These are phyloP conservation scores for Fusarium liriodendri DNA, from an alignment of 2,329 filamentous ascomycete species.

Conservation along the genomic window DNA sequence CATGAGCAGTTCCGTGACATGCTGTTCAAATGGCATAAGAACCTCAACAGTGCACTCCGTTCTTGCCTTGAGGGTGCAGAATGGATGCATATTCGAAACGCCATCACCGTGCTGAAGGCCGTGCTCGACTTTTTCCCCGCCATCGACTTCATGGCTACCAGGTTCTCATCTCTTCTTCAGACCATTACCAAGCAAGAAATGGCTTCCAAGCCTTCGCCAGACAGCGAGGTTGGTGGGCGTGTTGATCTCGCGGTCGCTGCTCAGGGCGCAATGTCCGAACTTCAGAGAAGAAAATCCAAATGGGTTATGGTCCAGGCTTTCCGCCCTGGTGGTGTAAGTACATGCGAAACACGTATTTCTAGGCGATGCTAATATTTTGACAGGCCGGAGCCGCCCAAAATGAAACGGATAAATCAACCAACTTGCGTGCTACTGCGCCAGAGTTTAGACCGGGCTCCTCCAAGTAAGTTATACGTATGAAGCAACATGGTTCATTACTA, in stretches of 20 bases:
- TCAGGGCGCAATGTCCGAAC: constrained; percentile 75
- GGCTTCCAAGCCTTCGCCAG: constrained; percentile 58
- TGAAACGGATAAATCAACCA: constrained; percentile 51
- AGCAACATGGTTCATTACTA: neutral
- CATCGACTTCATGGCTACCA: constrained; percentile 86
- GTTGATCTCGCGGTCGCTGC: constrained; percentile 82
- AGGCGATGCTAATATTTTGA: constrained; percentile 29
- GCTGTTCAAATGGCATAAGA: constrained; percentile 90
- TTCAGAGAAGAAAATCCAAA: constrained; percentile 73
- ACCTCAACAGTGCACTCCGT: constrained; percentile 82
- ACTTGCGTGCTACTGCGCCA: constrained; percentile 68
- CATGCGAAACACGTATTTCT: neutral
- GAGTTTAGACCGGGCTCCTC: constrained; percentile 70
- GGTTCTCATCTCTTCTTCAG: constrained; percentile 72
- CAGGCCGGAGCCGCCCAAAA: constrained; percentile 45
- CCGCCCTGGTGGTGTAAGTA: constrained; percentile 69
- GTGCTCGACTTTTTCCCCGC: constrained; percentile 87
- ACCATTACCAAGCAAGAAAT: constrained; percentile 73
- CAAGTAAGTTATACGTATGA: constrained; percentile 47
- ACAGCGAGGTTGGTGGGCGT: constrained; percentile 68
- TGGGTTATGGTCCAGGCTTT: constrained; percentile 84
- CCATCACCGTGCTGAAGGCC: constrained; percentile 87
- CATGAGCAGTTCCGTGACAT: constrained; percentile 89
- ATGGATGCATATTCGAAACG: constrained; percentile 98
- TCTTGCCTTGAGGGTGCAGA: constrained; percentile 84